Percentiles rank a stretch among this genome's conserved stretches.
Conservation (phyloP, 2,329 filamentous ascomycete genomes). For the Westerdykella aurantiaca region DNA sequence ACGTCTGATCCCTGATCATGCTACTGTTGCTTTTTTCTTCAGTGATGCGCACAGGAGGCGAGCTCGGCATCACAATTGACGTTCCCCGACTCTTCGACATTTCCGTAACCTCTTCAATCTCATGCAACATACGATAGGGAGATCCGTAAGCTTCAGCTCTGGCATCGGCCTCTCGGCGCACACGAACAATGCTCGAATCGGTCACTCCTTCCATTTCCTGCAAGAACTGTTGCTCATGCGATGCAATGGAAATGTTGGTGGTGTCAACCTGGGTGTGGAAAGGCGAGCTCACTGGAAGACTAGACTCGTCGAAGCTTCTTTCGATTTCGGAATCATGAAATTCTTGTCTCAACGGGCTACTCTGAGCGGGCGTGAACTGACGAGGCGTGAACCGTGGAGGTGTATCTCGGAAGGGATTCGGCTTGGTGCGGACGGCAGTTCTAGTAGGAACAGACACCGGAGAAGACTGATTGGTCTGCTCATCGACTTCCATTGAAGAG, state of each 20-base stretch:
- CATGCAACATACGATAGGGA: constrained; percentile 17
- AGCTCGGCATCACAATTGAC: too few relatives aligned
- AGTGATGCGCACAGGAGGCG: too few relatives aligned
- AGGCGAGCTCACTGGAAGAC: constrained; percentile 31
- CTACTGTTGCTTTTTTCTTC: background rate
- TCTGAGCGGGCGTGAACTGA: constrained; percentile 26
- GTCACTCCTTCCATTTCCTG: constrained; percentile 26
- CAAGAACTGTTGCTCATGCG: constrained; percentile 28
- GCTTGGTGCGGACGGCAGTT: constrained; percentile 10
- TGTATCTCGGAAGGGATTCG: constrained; percentile 28
- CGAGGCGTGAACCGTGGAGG: constrained; percentile 25
- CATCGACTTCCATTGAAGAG: background rate
- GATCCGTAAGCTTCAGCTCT: constrained; percentile 31
- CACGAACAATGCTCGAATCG: constrained; percentile 21
- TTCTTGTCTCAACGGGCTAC: constrained; percentile 32
- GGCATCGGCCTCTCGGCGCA: constrained; percentile 30
- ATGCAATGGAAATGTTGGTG: constrained; percentile 20
- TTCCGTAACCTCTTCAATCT: constrained; percentile 6
- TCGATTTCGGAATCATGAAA: constrained; percentile 22
- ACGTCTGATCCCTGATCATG: constrained; percentile 13
- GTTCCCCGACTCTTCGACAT: constrained; percentile 9
- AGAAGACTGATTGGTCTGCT: background rate
- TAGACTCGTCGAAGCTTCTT: constrained; percentile 23
- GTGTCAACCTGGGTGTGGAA: constrained; percentile 26
- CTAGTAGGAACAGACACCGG: constrained; percentile 5